A percentile compares a stretch with the other conserved stretches of the same genome.
Conservation (phyloP, 129 eudicot genomes). For the Artemisia argyi region DNA sequence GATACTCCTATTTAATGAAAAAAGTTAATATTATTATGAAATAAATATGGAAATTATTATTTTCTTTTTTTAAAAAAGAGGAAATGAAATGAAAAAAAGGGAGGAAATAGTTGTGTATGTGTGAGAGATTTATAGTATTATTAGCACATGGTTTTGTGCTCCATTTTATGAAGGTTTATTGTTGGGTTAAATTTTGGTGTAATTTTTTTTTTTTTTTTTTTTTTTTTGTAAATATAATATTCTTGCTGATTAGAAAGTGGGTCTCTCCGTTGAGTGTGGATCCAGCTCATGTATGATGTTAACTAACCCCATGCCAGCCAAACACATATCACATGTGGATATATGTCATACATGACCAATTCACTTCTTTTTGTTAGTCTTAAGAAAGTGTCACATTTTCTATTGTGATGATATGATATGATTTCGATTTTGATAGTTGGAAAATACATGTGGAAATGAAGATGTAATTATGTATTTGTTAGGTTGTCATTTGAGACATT, state of each 20-base stretch:
- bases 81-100: constrained; percentile 14
- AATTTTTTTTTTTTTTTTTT: no score
- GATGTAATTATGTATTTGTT: no score
- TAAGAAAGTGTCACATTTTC: not conserved
- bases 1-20: not conserved
- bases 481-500: no score
- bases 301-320: constrained; percentile 69
- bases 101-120: constrained; percentile 30
- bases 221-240: constrained; percentile 18
- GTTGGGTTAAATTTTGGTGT: not conserved
- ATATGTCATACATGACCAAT: constrained; percentile 24
- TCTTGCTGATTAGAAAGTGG: constrained; percentile 56
- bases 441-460: not conserved
- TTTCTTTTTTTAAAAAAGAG: constrained; percentile 8
- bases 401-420: not conserved
- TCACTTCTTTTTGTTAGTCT: not conserved
- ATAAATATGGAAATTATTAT: constrained; percentile 20
- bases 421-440: not conserved
- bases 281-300: constrained; percentile 83
- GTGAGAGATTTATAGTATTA: constrained; percentile 30
- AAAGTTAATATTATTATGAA: constrained; percentile 11
- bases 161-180: constrained; percentile 29
- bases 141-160: constrained; percentile 51
- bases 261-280: constrained; percentile 79
- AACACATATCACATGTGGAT: constrained; percentile 36